Conservation (phyloP, 345 rosid genomes). For the Noccaea caerulescens region DNA sequence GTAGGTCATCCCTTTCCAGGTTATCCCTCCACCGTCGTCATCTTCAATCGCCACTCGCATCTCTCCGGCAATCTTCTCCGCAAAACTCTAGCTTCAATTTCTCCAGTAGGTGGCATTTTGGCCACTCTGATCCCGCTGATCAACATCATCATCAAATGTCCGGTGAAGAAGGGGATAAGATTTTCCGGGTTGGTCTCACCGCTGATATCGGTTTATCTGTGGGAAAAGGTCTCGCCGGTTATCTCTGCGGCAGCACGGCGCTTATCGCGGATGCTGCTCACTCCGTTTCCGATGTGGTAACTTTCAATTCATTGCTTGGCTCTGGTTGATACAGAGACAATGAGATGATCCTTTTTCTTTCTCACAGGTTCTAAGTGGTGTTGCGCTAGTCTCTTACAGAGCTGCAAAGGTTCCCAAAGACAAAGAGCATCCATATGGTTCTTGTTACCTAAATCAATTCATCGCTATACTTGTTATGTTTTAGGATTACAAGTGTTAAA, state of each 20-base stretch:
- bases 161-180: conserved; percentile 59
- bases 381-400: conserved; percentile 80
- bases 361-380: conserved; percentile 83
- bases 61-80: conserved; percentile 38
- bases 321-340: background rate
- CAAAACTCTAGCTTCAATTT: conserved; percentile 40
- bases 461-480: background rate
- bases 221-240: conserved; percentile 46
- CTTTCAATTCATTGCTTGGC: background rate
- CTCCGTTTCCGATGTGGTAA: conserved; percentile 50
- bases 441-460: background rate
- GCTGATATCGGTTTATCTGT: conserved; percentile 45
- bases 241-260: conserved; percentile 50
- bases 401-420: conserved; percentile 91
- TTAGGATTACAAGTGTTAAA: too few relatives aligned
- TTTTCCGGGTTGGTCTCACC: conserved; percentile 79
- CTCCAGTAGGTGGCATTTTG: conserved; percentile 74
- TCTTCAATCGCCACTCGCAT: conserved; percentile 5
- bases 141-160: conserved; percentile 32
- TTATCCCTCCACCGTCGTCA: conserved; percentile 28
- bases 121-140: conserved; percentile 53
- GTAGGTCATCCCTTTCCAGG: conserved; percentile 49
- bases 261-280: conserved; percentile 52
- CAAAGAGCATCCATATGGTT: conserved; percentile 94
- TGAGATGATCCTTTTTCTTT: background rate